Conservation (phyloP, 306 rosid species). For the Prunus campanulata region DNA sequence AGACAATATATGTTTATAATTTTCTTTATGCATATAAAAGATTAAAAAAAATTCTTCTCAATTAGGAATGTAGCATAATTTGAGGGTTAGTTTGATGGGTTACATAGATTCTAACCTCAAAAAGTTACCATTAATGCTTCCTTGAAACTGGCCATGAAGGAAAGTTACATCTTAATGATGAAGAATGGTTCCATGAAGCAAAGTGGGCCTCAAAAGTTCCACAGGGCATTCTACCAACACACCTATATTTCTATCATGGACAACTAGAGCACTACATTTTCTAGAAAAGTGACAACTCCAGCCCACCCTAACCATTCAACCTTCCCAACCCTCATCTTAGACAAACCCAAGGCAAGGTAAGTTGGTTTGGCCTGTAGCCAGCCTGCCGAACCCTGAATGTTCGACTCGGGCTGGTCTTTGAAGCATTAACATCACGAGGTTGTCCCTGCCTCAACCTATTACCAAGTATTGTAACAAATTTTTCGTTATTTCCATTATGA, state of each 20-base stretch:
- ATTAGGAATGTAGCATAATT: background rate
- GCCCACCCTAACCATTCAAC: background rate
- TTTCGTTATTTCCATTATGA: background rate
- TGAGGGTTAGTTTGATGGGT: background rate
- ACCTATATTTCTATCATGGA: background rate
- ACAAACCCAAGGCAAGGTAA: background rate
- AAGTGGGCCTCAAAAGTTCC: background rate
- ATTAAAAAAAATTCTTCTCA: background rate
- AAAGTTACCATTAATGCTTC: background rate
- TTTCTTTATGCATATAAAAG: background rate
- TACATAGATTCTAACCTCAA: background rate
- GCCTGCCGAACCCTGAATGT: background rate
- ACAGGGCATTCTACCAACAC: background rate
- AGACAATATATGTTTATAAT: background rate
- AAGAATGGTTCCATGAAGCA: background rate
- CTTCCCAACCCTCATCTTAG: background rate
- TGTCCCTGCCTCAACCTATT: background rate
- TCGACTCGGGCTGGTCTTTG: background rate
- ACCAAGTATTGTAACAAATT: background rate
- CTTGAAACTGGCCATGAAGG: background rate
- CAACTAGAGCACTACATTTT: background rate
- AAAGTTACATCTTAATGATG: background rate
- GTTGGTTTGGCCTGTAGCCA: background rate
- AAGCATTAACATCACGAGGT: background rate
- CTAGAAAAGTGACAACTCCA: background rate